Base-by-base conservation (phyloP, 2,329 filamentous ascomycete genomes). In the Fusarium lyarnte region DNA sequence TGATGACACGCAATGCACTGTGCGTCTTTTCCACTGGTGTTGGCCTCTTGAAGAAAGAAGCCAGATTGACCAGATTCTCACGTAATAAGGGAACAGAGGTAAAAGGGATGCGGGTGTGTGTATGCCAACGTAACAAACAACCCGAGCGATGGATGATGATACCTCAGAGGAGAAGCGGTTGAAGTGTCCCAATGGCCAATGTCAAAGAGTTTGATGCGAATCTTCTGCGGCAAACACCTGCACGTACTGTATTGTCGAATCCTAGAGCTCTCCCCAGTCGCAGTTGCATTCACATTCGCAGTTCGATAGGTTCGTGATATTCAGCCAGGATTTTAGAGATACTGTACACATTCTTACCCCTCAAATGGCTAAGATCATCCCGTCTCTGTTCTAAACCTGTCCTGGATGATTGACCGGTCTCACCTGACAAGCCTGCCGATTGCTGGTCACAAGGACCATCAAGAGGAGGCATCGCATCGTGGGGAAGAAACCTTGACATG, bases 391-490 rank as follows among this genome's bases (percentile, higher is more conserved):
- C 63, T 67, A 73, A 45, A 39, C 72, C 69, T 42, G 39, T 63
- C 43, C 58, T 72, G 47, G 72, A 55, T 51, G 55, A 53, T 63
- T 67, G 59, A 58, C 54, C 59, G 55, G 62, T 58, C 58, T 74
- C 74, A 71, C 74, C 69, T 76, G 74, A 76, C 72, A 54, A n/a
- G 31, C 27, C 33, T 64, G n/a, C 58, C 43, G 39, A 52, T 35
- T 63, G 54, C 21, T 43, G 51, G 38, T 51, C 63, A 66, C 61
- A 59, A 47, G 36, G 42, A 58, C 52, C 29, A 61, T 51, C 47
- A 58, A 31, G 60, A 73, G 46, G 47, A 46, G 45, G 27, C 8
- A 51, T 66, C 52, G 46, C 55, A 51, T 66, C 46, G 53, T 46
- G 58, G 53, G 27, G 63, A 63, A 45, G 47, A 65, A 58, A 33